Conservation (phyloP, 208 protist species). For the Leptomonas pyrrhocoris region DNA sequence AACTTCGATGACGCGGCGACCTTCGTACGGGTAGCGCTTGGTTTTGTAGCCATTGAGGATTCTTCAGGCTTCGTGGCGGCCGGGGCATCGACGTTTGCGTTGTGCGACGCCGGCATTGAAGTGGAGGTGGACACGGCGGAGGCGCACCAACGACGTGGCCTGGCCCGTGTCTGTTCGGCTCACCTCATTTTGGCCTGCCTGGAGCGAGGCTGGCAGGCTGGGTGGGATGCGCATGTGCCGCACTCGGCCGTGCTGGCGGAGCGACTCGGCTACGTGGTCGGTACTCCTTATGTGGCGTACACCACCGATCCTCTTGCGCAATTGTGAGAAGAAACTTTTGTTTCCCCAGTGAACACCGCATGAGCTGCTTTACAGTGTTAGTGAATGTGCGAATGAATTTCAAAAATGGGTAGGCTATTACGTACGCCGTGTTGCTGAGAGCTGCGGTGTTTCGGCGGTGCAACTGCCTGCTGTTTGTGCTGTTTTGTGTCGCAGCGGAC, state of each 20-base stretch:
- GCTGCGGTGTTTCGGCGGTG: too few relatives aligned
- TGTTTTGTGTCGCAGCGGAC: too few relatives aligned
- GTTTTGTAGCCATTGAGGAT: neutral
- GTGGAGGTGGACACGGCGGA: conserved; percentile 23
- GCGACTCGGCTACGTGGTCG: conserved; percentile 5
- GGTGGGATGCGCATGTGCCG: conserved; percentile 15
- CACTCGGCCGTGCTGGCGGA: conserved; percentile 19
- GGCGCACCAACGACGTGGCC: conserved; percentile 15
- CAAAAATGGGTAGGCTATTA: too few relatives aligned
- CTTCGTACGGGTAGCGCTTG: conserved; percentile 1
- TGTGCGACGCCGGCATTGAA: conserved; percentile 19
- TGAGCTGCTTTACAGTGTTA: neutral
- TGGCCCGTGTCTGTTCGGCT: conserved; percentile 13
- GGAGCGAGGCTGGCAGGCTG: neutral
- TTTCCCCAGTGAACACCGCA: too few relatives aligned
- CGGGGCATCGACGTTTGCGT: conserved; percentile 10
- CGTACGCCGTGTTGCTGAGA: too few relatives aligned
- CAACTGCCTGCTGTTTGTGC: too few relatives aligned
- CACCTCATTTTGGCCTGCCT: conserved; percentile 6
- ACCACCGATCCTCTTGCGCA: neutral
- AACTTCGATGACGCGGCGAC: conserved; percentile 6
- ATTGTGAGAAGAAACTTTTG: neutral
- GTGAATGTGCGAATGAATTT: neutral
- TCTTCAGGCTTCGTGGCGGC: conserved; percentile 5
- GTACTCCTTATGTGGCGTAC: conserved; percentile 11